phyloP scores from a whole-genome alignment of 257 asterid genomes.

The Salvia rosmarinus region DNA sequence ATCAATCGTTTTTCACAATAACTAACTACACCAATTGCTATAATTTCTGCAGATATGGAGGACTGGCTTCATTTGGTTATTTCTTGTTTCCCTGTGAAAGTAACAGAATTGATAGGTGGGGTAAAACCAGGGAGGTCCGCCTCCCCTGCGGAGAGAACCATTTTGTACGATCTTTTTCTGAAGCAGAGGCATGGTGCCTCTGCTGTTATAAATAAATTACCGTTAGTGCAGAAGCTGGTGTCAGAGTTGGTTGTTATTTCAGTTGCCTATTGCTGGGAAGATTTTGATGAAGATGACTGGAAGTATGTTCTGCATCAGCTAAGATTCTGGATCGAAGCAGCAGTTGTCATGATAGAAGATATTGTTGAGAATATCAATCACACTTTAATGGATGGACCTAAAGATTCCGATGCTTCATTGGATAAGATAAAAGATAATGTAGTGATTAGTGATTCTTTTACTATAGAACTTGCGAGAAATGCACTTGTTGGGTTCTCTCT shows the following conservation, averaged over 20 bases:
- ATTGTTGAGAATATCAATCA: constrained; percentile 72
- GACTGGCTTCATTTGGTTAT: constrained; percentile 84
- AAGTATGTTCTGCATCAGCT: constrained; percentile 70
- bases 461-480: constrained; percentile 71
- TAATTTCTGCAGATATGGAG: constrained; percentile 67
- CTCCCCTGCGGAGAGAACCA: constrained; percentile 57
- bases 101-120: constrained; percentile 50
- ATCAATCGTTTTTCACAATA: constrained; percentile 14
- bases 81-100: constrained; percentile 77
- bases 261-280: constrained; percentile 91
- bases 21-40: constrained; percentile 17
- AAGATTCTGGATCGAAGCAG: constrained; percentile 89
- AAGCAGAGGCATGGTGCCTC: constrained; percentile 79
- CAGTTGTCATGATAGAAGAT: constrained; percentile 86
- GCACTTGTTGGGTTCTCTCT: constrained; percentile 81
- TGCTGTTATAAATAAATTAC: constrained; percentile 72
- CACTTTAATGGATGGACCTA: constrained; percentile 43
- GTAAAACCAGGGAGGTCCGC: constrained; percentile 64
- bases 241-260: constrained; percentile 74
- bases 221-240: constrained; percentile 67
- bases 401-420: constrained; percentile 46
- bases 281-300: constrained; percentile 92
- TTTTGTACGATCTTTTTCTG: constrained; percentile 69
- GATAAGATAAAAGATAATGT: constrained; percentile 53
- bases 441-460: constrained; percentile 48